Base-by-base conservation (phyloP, 768 basidiomycete genomes). In the Sporobolomyces phaffii region DNA sequence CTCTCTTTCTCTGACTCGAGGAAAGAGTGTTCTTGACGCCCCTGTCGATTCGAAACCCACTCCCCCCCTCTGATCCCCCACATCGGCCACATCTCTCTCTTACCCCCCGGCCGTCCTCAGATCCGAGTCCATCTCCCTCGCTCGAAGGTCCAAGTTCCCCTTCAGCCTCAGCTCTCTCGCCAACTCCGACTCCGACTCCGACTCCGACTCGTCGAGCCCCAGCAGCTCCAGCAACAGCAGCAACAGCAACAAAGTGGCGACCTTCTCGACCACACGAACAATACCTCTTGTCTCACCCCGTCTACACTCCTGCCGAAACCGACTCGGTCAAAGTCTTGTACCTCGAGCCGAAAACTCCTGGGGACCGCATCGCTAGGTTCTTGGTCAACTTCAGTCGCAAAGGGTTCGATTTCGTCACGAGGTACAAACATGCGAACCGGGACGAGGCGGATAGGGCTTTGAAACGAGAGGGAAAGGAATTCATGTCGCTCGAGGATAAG, bases 241-340 rank as follows among this genome's bases (percentile, higher is more conserved):
- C n/a, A n/a, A n/a, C n/a, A n/a, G n/a, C n/a, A n/a, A n/a, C n/a
- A n/a, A n/a, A 17, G n/a, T 73, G 77, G 43, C 59, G 70, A 24
- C 43, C n/a, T n/a, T 73, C 74, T 17, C 48, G 71, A 15, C 59
- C 72, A 31, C 63, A 73, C 26, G 73, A 77, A 77, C 66, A 75
- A 13, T 96, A 91, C 90, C 90, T 94, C 15, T 79, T 96, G 2
- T 90, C 91, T 76, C 90, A 94, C 75, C 93, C 93, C 0, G 91
- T 94, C 2, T 97, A 97, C 76, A 84, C 88, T 9, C 77, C 79
- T 22, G 84, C 84, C 8, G 69, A 74, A 40, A 24, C 74, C 49
- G 60, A 73, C 59, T 87, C 89, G 2, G 78, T 81, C 64, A 63
- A 79, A 58, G 84, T 97, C 36, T 80, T 93, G 20, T 85, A 87